Conservation (phyloP, 768 basidiomycete genomes). For the Naganishia onofrii region DNA sequence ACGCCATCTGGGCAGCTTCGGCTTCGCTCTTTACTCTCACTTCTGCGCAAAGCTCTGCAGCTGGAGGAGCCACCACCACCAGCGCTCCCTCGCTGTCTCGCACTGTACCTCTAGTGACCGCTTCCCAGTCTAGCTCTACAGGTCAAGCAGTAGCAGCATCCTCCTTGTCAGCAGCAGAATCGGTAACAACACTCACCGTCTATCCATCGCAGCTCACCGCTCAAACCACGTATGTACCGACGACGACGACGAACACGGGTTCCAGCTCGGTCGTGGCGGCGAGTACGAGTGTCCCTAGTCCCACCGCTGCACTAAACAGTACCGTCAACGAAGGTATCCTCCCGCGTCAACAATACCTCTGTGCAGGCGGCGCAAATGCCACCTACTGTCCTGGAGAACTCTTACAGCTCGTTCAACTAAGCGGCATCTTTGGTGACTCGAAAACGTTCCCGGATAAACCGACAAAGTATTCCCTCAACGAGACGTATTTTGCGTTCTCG, state of each 20-base stretch:
- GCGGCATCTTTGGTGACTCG: constrained; percentile 69
- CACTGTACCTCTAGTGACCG: too few species aligned
- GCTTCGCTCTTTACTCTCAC: not conserved
- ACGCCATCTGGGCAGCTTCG: not conserved
- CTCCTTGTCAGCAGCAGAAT: not conserved
- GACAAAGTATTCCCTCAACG: constrained; percentile 53
- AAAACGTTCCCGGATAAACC: constrained; percentile 78
- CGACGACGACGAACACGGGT: not conserved
- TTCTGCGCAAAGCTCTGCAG: not conserved
- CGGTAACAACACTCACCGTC: constrained; percentile 17
- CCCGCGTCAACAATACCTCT: constrained; percentile 44
- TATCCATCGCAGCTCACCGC: not conserved
- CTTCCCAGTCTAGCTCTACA: too few species aligned
- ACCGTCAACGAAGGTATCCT: constrained; percentile 41
- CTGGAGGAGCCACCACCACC: not conserved
- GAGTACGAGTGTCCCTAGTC: constrained; percentile 64
- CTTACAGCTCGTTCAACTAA: constrained; percentile 80
- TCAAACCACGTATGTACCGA: not conserved
- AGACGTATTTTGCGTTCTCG: constrained; percentile 68
- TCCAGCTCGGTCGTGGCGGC: not conserved
- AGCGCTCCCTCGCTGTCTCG: not conserved
- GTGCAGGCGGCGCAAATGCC: constrained; percentile 42
- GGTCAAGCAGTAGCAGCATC: not conserved
- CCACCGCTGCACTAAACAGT: constrained; percentile 60
- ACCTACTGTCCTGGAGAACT: constrained; percentile 49